These are phyloP conservation scores for Pontederia paniculata DNA, from an alignment of 176 grass and related monocot species.

Conservation along the genomic window DNA sequence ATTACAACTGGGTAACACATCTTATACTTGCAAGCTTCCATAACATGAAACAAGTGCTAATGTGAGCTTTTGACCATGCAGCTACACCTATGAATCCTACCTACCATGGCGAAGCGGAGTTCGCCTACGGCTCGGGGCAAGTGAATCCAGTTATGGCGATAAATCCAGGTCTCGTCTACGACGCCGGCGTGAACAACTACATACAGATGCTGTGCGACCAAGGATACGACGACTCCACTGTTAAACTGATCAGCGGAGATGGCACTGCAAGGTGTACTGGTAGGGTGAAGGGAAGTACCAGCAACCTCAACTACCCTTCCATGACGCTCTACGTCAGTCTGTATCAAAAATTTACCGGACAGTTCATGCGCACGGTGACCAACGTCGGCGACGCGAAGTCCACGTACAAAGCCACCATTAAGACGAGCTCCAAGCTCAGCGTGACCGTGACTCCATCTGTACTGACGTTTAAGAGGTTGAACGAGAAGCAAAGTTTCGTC, in stretches of 20 bases:
- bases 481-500: neutral
- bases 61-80: neutral
- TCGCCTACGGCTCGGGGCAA: conserved; percentile 34
- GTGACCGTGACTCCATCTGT: conserved; percentile 5
- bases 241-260: conserved; percentile 10
- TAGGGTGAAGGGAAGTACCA: neutral
- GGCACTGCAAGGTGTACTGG: neutral
- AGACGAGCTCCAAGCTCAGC: neutral
- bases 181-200: conserved; percentile 18
- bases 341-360: neutral
- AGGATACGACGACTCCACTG: conserved; percentile 27
- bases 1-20: neutral
- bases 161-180: conserved; percentile 28
- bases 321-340: conserved; percentile 9
- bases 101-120: conserved; percentile 18
- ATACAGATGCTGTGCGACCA: conserved; percentile 31
- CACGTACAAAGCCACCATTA: conserved; percentile 13
- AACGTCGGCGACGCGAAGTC: conserved; percentile 23
- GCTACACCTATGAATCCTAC: conserved; percentile 34
- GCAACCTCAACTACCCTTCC: conserved; percentile 42
- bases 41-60: neutral
- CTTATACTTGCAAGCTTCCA: neutral
- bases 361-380: conserved; percentile 32
- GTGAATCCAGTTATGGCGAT: conserved; percentile 11
- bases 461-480: conserved; percentile 8